Percentiles rank a stretch among this genome's conserved stretches.
phyloP scores from a whole-genome alignment of 441 rosid species.

The Brassica hybrid region DNA sequence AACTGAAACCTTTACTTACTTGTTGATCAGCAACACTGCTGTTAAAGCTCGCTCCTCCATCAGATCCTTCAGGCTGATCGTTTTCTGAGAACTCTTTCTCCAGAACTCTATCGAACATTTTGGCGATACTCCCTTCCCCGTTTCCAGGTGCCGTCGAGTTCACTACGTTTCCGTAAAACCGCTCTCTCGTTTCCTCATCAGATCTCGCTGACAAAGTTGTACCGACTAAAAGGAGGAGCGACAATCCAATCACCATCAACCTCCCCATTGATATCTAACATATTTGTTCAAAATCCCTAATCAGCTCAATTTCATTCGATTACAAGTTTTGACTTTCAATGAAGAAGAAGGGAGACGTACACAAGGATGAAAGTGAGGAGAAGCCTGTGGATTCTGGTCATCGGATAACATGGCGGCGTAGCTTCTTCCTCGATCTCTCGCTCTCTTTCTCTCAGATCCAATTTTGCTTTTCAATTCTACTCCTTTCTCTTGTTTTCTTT shows the following conservation, averaged over 20 bases:
- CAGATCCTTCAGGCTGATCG: constrained; percentile 86
- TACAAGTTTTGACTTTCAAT: background rate
- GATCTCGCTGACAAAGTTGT: constrained; percentile 63
- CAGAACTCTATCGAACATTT: constrained; percentile 93
- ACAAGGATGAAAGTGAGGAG: too few species aligned
- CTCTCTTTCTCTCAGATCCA: too few species aligned
- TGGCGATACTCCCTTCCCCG: constrained; percentile 82
- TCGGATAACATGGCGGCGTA: too few species aligned
- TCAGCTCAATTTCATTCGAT: background rate
- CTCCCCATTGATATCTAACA: constrained; percentile 32
- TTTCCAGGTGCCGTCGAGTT: constrained; percentile 71
- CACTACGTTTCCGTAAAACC: constrained; percentile 86
- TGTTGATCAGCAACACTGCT: constrained; percentile 92
- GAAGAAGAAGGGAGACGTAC: too few species aligned
- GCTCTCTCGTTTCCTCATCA: constrained; percentile 78
- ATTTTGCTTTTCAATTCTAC: too few species aligned
- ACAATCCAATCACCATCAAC: constrained; percentile 41
- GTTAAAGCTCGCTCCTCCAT: constrained; percentile 86
- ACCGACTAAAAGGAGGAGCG: constrained; percentile 41
- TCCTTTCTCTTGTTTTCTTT: too few species aligned
- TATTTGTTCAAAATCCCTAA: background rate
- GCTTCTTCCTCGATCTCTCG: too few species aligned
- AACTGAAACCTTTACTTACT: constrained; percentile 42
- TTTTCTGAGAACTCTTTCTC: constrained; percentile 93
- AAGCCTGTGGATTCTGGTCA: too few species aligned